Conservation (phyloP, 169 alveolate species). For the Plasmodium billcollinsi region DNA sequence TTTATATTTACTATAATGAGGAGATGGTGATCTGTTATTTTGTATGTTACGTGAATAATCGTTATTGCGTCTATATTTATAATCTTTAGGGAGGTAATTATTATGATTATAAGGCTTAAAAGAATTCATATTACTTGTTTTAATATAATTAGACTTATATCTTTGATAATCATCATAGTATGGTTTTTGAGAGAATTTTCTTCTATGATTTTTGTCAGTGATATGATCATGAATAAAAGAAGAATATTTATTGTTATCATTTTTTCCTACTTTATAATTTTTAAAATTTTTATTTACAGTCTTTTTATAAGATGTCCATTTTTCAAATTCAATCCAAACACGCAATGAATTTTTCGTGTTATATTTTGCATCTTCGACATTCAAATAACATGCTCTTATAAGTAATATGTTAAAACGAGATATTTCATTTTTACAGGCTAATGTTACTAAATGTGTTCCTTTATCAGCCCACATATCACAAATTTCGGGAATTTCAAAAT, state of each 20-base stretch:
- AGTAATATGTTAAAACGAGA: conserved; percentile 51
- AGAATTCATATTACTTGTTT: conserved; percentile 7
- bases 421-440: conserved; percentile 64
- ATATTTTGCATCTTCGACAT: conserved; percentile 65
- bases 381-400: conserved; percentile 70
- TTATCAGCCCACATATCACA: conserved; percentile 73
- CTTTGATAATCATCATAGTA: conserved; percentile 32
- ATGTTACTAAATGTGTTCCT: conserved; percentile 70
- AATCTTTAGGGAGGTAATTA: conserved; percentile 28
- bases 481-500: conserved; percentile 67
- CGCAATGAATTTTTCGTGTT: conserved; percentile 46
- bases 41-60: conserved; percentile 10
- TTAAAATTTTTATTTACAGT: conserved; percentile 19
- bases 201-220: conserved; percentile 40
- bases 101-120: conserved; percentile 8
- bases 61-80: conserved; percentile 31
- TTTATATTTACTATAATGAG: conserved; percentile 42
- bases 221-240: conserved; percentile 22
- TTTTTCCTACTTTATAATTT: conserved; percentile 28
- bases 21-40: conserved; percentile 21
- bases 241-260: conserved; percentile 54
- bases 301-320: conserved; percentile 56
- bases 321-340: conserved; percentile 72
- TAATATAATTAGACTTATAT: conserved; percentile 20
- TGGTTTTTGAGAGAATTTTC: conserved; percentile 36